Percentiles rank a stretch among this genome's conserved stretches.
Conservation (phyloP, 2,329 filamentous ascomycete genomes). For the Botrytis galanthina region DNA sequence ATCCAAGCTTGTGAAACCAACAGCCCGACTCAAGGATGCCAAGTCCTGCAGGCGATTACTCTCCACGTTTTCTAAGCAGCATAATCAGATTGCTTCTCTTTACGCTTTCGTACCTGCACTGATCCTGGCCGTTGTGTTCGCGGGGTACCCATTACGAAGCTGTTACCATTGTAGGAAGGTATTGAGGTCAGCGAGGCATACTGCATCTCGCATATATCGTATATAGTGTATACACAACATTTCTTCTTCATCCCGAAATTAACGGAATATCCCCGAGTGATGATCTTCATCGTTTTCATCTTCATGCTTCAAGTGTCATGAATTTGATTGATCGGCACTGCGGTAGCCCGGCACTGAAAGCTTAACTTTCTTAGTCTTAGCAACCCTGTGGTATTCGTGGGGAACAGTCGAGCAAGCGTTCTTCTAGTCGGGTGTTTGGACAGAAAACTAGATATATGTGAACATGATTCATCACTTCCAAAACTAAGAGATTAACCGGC, state of each 20-base stretch:
- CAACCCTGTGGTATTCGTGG: background rate
- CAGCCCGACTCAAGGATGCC: background rate
- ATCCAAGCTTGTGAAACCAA: too few relatives aligned
- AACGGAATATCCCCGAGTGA: constrained; percentile 2
- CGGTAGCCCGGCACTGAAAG: constrained; percentile 7
- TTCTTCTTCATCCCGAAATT: background rate
- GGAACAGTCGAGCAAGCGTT: background rate
- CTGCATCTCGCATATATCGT: background rate
- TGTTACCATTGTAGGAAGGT: background rate
- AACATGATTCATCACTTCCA: background rate
- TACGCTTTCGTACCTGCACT: background rate
- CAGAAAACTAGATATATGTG: background rate
- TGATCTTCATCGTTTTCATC: background rate
- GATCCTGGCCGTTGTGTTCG: background rate
- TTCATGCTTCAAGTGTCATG: background rate
- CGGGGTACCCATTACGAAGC: background rate
- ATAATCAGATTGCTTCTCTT: background rate
- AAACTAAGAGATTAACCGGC: background rate
- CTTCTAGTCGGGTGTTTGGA: background rate
- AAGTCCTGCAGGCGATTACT: constrained; percentile 5
- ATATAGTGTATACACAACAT: background rate
- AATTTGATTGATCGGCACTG: background rate
- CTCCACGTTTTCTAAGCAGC: background rate
- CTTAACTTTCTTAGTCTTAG: background rate
- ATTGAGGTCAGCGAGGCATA: constrained; percentile 2